Conservation (phyloP, 2,329 filamentous ascomycete species). For the Gaeumannomyces tritici region DNA sequence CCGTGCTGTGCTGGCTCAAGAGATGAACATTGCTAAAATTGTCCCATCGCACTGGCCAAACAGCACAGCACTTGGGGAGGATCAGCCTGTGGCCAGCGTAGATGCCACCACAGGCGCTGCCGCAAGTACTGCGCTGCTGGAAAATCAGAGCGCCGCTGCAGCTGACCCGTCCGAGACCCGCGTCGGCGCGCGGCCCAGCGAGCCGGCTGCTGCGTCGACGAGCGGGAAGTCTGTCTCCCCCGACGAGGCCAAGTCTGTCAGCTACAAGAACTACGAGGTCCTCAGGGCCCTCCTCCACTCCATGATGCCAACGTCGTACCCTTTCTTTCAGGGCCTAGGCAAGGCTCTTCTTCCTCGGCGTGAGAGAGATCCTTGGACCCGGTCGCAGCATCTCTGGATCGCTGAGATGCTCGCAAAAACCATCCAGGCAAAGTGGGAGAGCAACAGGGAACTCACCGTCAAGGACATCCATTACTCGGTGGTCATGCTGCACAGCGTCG, state of each 20-base stretch:
- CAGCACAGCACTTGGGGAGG: neutral
- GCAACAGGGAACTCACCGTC: slow-evolving; percentile 34
- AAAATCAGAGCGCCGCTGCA: neutral
- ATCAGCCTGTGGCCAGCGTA: neutral
- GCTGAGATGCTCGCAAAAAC: slow-evolving; percentile 61
- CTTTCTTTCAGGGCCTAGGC: slow-evolving; percentile 78
- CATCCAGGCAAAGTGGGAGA: slow-evolving; percentile 56
- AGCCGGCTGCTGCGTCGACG: slow-evolving; percentile 7
- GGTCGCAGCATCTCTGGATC: slow-evolving; percentile 44
- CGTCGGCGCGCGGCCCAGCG: neutral
- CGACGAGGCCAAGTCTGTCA: slow-evolving; percentile 8
- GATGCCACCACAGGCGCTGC: neutral
- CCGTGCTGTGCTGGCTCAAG: slow-evolving; percentile 74
- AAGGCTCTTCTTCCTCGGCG: slow-evolving; percentile 71
- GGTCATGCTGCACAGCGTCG: slow-evolving; percentile 66
- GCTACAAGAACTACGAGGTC: slow-evolving; percentile 66
- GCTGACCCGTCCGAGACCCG: neutral
- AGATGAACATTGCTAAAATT: slow-evolving; percentile 62
- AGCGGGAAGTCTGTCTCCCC: neutral
- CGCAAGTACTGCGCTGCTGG: neutral
- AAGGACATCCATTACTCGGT: slow-evolving; percentile 75
- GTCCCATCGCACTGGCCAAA: slow-evolving; percentile 60
- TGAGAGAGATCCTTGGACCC: slow-evolving; percentile 52
- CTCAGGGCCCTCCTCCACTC: slow-evolving; percentile 70
- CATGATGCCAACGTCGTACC: slow-evolving; percentile 69